Base-by-base conservation (phyloP, 2,329 filamentous ascomycete genomes). In the Trichoderma koningiopsis region DNA sequence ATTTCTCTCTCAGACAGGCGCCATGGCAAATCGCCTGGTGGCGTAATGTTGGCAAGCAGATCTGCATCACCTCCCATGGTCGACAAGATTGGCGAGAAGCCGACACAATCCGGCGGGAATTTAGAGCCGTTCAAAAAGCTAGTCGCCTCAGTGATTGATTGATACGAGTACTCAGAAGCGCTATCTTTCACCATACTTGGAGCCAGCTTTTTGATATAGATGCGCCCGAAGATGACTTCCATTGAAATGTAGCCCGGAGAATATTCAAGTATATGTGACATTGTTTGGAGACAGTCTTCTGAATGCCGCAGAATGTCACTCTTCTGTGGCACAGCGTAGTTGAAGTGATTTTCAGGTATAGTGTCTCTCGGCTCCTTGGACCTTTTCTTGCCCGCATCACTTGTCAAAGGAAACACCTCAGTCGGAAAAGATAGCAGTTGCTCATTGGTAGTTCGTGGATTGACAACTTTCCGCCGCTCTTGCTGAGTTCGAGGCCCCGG, bases 21-120 rank as follows among this genome's bases (percentile, higher is more conserved):
- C 77, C 77, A 79, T 4, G 66, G 35, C 6, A 29, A 14, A 16
- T 72, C 66, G 31, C 71, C 73, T 8, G 68, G 57, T 2, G 68
- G 68, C 5, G 43, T 37, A 43, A 74, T 67, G 14, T 29, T 13
- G 11, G 72, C 70, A 5, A 78, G 49, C 2, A 67, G 13, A 22
- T 76, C 72, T 8, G 71, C 73, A 66, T 80, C 78, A 19, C 72
- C 66, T 6, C 72, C 74, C 10, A 71, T 70, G 1, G 75, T 75
- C 3, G 78, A 74, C 8, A 79, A 72, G 16, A 74, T 73, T 5
- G 76, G 70, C 5, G 77, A 74, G 49, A 79, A 79, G 1, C 73
- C 73, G 1, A 76, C 58, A 1, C 61, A 56, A 4, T 66, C 67
- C 27, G 69, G 58, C 7, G 19, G 49, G 59, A 63, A 61, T 5